Conservation (phyloP, 129 eudicot genomes). For the Silybum marianum region DNA sequence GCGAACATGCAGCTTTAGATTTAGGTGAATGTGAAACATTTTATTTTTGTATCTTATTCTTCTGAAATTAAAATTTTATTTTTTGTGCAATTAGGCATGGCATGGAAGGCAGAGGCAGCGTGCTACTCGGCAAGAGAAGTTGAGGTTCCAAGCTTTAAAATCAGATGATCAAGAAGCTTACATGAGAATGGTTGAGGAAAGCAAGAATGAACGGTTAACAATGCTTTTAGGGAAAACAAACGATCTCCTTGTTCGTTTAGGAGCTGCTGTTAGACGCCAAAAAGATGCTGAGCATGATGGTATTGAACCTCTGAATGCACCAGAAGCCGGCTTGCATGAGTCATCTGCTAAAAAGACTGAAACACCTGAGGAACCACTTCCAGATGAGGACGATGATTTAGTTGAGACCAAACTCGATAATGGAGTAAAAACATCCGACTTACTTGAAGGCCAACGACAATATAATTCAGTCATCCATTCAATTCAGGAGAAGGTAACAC, state of each 20-base stretch:
- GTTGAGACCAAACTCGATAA: slow-evolving; percentile 40
- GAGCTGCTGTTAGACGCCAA: slow-evolving; percentile 99
- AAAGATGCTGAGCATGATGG: slow-evolving; percentile 89
- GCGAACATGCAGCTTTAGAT: neutral
- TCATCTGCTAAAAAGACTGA: slow-evolving; percentile 45
- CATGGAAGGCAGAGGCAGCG: slow-evolving; percentile 99
- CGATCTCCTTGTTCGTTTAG: slow-evolving; percentile 89
- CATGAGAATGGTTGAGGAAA: slow-evolving; percentile 99
- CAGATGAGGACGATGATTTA: slow-evolving; percentile 56
- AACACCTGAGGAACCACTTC: slow-evolving; percentile 43
- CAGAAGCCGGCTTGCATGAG: slow-evolving; percentile 54
- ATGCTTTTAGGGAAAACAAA: slow-evolving; percentile 97
- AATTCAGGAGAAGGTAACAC: slow-evolving; percentile 89
- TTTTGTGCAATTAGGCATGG: slow-evolving; percentile 69
- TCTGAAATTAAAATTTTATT: neutral
- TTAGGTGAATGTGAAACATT: neutral
- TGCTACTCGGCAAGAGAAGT: slow-evolving; percentile 86
- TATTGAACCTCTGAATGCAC: slow-evolving; percentile 70
- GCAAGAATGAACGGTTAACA: slow-evolving; percentile 93
- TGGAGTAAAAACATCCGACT: slow-evolving; percentile 63
- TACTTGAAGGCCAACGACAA: slow-evolving; percentile 95
- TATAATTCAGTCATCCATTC: slow-evolving; percentile 94
- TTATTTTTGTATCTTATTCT: slow-evolving; percentile 5
- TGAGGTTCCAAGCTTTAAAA: slow-evolving; percentile 94
- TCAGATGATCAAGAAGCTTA: slow-evolving; percentile 99